Evolutionary conservation across 768 basidiomycete genomes (phyloP).

Genomic region (Russula sp.): DNA sequence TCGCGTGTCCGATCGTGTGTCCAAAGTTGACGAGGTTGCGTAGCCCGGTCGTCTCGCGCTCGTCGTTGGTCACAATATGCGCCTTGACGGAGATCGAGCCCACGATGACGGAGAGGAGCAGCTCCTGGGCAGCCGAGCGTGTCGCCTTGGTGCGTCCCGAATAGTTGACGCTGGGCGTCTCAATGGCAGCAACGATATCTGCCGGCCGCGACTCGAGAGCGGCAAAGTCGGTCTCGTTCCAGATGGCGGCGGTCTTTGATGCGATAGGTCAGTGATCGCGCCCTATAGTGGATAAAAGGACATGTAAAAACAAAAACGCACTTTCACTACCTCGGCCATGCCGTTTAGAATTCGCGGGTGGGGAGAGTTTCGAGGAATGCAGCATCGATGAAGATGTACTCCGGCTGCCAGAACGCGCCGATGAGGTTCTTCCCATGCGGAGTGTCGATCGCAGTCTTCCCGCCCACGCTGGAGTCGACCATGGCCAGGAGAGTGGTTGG

Average conservation of each 20-base stretch:
- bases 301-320: constrained; percentile 35
- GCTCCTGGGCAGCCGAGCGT: constrained; percentile 71
- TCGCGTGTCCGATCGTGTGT: constrained; percentile 97
- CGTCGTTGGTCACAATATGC: constrained; percentile 95
- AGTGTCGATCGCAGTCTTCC: constrained; percentile 99
- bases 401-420: constrained; percentile 97
- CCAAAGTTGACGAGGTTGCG: constrained; percentile 99
- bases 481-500: constrained; percentile 96
- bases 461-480: constrained; percentile 97
- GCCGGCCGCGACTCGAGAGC: constrained; percentile 81
- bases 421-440: constrained; percentile 98
- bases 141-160: constrained; percentile 57
- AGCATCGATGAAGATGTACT: constrained; percentile 96
- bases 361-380: constrained; percentile 95
- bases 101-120: constrained; percentile 87
- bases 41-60: constrained; percentile 85
- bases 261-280: not conserved
- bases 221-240: constrained; percentile 88
- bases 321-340: constrained; percentile 98
- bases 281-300: not conserved
- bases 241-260: constrained; percentile 94
- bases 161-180: constrained; percentile 58
- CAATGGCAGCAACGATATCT: constrained; percentile 84
- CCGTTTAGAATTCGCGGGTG: constrained; percentile 92
- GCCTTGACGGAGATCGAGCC: constrained; percentile 95